Conservation (phyloP, 768 basidiomycete species). For the Psilocybe tampanensis region DNA sequence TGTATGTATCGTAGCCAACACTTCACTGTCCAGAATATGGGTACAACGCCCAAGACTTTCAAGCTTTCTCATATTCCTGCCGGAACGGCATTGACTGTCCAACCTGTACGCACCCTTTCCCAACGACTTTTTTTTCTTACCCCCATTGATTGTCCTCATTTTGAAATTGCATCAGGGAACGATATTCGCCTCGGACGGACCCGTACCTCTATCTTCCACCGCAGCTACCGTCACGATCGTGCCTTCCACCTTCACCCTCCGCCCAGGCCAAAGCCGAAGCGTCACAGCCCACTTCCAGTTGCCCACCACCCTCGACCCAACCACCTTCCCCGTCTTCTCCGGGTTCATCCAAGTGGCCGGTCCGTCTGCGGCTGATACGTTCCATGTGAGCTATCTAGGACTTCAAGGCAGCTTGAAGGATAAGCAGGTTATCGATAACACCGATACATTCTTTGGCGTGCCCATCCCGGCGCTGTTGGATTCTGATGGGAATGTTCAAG, state of each 20-base stretch:
- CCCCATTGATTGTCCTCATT: not conserved
- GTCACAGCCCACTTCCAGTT: slow-evolving; percentile 48
- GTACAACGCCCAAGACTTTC: slow-evolving; percentile 42
- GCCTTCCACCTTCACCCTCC: slow-evolving; percentile 44
- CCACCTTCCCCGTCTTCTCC: slow-evolving; percentile 58
- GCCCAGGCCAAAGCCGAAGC: slow-evolving; percentile 40
- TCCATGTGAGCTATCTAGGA: slow-evolving; percentile 52
- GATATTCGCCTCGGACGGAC: slow-evolving; percentile 45
- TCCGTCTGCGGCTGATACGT: slow-evolving; percentile 30
- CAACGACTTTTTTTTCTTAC: not conserved
- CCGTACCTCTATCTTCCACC: slow-evolving; percentile 49
- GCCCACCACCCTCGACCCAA: slow-evolving; percentile 44
- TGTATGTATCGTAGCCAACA: slow-evolving; percentile 36
- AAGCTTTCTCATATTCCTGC: slow-evolving; percentile 58
- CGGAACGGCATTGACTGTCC: slow-evolving; percentile 51
- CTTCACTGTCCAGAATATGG: slow-evolving; percentile 55
- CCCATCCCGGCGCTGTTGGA: slow-evolving; percentile 45
- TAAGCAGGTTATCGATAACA: slow-evolving; percentile 54
- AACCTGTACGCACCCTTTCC: slow-evolving; percentile 29
- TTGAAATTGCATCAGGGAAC: slow-evolving; percentile 37
- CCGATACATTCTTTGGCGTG: slow-evolving; percentile 47
- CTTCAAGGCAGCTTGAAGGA: slow-evolving; percentile 43
- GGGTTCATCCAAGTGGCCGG: slow-evolving; percentile 55
- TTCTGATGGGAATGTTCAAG: slow-evolving; percentile 41
- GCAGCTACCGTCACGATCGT: slow-evolving; percentile 51